Evolutionary conservation across 163 green algal species (phyloP), one percentile per base, ranked within the genome.

Genomic region (Scenedesmus sp.): DNA sequence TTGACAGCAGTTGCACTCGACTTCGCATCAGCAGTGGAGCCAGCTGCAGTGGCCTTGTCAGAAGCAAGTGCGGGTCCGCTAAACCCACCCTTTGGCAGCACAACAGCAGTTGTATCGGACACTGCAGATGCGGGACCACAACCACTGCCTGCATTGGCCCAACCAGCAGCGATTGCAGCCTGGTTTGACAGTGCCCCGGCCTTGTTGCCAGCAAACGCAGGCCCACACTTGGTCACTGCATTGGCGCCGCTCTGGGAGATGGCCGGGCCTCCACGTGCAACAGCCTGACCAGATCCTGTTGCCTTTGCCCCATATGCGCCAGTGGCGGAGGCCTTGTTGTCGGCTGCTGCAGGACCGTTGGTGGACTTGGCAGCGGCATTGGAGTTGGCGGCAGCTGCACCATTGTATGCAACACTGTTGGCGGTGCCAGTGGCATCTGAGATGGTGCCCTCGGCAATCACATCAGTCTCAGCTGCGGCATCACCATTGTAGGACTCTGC

Each of bases 1-100:
- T 89, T 89, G 0, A 89, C 24, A 43, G 84, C 84, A 49, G 84
- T 51, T 68, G 84, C 84, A 40, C 53, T 30, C 18, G 84, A 89
- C 84, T 81, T 42, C 16, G 84, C 84, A 81, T 81, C 46, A 33
- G 84, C 84, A 42, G 46, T 82, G 6, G n/a, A 49, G 2, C 84
- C 84, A 46, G 61, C 33, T 68, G 84, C 84, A 22, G 26, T 68
- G 51, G 84, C 84, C 30, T 65, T 89, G 46, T 89, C 84, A 49
- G 61, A 81, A 7, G 84, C 84, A 22, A 89, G 16, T 35, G 84
- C 84, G n/a, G 84, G 84, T 20, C 84, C 84, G 15, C 44, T 40
- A 44, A 30, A 44, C 15, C 3, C 65, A 37, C 37, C 59, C 6
- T 46, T 68, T 0, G 49, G 49, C 26, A 33, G 12, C 3, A 89